A percentile compares a stretch with the other conserved stretches of the same genome.
phyloP scores from a whole-genome alignment of 805 yeast genomes.

The Saccharomycopsis javanensis region DNA sequence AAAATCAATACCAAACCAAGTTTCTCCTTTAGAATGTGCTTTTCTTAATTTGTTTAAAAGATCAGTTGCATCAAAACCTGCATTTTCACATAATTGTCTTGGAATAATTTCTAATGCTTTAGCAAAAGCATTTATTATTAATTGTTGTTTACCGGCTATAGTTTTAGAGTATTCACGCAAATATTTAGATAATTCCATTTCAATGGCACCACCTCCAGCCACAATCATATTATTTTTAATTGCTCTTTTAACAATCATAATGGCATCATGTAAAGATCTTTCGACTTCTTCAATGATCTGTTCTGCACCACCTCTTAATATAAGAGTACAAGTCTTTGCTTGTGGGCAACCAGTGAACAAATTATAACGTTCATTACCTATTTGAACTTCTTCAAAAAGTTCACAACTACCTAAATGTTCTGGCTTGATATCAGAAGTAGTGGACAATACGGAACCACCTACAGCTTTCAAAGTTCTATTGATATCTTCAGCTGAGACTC shows the following conservation, averaged over 20 bases:
- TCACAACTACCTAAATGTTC: conserved; percentile 80
- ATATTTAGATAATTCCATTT: conserved; percentile 89
- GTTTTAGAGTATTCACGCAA: conserved; percentile 79
- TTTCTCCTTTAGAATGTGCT: conserved; percentile 89
- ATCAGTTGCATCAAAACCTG: conserved; percentile 98
- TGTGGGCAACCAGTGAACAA: conserved; percentile 86
- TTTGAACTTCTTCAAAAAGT: conserved; percentile 83
- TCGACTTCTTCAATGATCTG: conserved; percentile 98
- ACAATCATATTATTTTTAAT: conserved; percentile 78
- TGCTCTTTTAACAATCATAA: conserved; percentile 95
- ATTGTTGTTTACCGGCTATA: conserved; percentile 93
- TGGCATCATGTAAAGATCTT: conserved; percentile 94
- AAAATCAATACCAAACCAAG: conserved; percentile 90
- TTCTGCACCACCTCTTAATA: conserved; percentile 96
- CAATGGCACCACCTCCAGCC: conserved; percentile 99
- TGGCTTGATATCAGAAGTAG: conserved; percentile 57
- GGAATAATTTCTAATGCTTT: conserved; percentile 93
- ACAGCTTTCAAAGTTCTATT: conserved; percentile 88
- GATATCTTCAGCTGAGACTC: conserved; percentile 84
- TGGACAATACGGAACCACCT: conserved; percentile 80
- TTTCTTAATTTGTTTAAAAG: conserved; percentile 81
- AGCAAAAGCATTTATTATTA: conserved; percentile 86
- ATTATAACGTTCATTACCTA: conserved; percentile 93
- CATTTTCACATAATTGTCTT: conserved; percentile 94
- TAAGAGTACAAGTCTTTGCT: conserved; percentile 86